Evolutionary conservation across 306 rosid species (phyloP).

Genomic region (Vicia villosa): DNA sequence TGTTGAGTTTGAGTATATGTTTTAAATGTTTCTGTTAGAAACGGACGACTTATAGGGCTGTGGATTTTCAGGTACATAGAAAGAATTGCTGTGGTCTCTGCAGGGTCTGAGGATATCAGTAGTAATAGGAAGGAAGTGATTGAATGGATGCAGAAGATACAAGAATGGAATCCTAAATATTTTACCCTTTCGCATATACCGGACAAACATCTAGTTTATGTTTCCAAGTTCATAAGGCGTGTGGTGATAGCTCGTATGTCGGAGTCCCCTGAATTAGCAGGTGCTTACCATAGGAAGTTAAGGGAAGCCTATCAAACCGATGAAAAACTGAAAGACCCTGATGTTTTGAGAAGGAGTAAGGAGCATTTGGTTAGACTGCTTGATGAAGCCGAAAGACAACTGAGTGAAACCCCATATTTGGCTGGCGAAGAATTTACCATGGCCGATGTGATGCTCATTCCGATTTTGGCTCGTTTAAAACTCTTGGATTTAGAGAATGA

Average conservation of each 20-base stretch:
- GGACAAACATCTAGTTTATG: constrained; percentile 60
- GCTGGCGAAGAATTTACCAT: constrained; percentile 78
- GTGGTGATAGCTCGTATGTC: constrained; percentile 90
- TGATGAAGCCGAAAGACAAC: constrained; percentile 70
- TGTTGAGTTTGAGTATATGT: constrained; percentile 9
- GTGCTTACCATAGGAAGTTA: constrained; percentile 77
- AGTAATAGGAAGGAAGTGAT: constrained; percentile 59
- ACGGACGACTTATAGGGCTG: constrained; percentile 16
- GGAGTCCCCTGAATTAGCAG: constrained; percentile 78
- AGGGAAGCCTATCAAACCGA: constrained; percentile 82
- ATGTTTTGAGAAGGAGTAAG: constrained; percentile 49
- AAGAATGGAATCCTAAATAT: constrained; percentile 80
- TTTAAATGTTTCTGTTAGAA: background rate
- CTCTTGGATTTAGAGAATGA: constrained; percentile 68
- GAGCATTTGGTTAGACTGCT: constrained; percentile 72
- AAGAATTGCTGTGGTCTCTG: constrained; percentile 77
- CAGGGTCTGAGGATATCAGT: constrained; percentile 52
- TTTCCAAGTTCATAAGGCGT: constrained; percentile 72
- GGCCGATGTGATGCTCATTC: constrained; percentile 89
- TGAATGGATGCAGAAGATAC: constrained; percentile 91
- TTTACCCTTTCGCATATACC: constrained; percentile 79
- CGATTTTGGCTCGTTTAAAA: constrained; percentile 65
- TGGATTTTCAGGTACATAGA: constrained; percentile 77
- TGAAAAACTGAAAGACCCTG: constrained; percentile 69
- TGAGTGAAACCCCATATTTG: constrained; percentile 58